Evolutionary conservation across 2,329 filamentous ascomycete species (phyloP).

Genomic region (Ceratocystis colombiana): DNA sequence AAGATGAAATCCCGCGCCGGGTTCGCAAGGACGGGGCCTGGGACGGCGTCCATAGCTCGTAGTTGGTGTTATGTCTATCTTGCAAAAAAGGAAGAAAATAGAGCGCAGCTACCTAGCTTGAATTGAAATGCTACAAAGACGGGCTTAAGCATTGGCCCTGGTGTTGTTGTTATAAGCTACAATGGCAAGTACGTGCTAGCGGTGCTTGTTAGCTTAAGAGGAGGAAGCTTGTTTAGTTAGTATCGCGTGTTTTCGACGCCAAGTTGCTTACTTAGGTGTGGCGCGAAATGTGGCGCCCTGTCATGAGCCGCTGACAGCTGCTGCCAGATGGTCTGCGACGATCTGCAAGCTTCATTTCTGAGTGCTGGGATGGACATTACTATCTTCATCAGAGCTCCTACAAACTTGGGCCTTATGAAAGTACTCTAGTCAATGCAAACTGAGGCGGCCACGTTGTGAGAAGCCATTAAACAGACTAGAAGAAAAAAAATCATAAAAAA

Average conservation of each 20-base stretch:
- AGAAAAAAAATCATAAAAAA: neutral
- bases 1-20: conserved; percentile 22
- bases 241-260: no score
- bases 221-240: no score
- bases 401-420: neutral
- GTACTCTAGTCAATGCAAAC: neutral
- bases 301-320: no score
- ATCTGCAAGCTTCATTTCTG: no score
- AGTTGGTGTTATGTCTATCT: neutral
- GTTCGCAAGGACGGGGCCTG: conserved; percentile 16
- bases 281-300: no score
- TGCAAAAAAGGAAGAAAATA: neutral
- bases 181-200: no score
- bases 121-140: neutral
- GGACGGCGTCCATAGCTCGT: conserved; percentile 8
- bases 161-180: no score
- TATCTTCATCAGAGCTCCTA: neutral
- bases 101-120: neutral
- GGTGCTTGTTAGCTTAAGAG: no score
- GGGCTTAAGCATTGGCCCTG: neutral
- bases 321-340: no score
- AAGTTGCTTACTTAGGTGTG: no score
- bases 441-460: neutral
- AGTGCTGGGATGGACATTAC: neutral
- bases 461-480: neutral